Conservation (phyloP, 192 early-diverging fungal species). For the Chytriomyces confervae region DNA sequence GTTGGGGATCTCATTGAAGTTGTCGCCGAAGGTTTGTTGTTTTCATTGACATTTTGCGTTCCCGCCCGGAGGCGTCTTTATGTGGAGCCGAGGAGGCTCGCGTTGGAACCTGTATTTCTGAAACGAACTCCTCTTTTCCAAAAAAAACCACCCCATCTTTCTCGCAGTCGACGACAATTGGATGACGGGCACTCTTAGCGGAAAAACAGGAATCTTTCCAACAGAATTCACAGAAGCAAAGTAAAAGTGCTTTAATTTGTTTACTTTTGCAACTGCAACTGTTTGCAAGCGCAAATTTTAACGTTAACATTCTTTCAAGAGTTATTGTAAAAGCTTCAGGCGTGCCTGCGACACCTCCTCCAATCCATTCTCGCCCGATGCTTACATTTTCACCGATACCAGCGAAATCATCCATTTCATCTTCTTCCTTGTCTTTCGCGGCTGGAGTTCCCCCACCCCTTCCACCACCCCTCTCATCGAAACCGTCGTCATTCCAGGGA, state of each 20-base stretch:
- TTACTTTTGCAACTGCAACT: neutral
- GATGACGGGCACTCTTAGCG: constrained; percentile 31
- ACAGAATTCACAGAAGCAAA: constrained; percentile 39
- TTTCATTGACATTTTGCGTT: neutral
- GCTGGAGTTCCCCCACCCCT: neutral
- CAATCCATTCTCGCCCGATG: neutral
- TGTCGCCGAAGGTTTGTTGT: constrained; percentile 30
- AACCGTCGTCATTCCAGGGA: neutral
- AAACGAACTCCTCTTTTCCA: neutral
- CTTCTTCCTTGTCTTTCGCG: too few relatives aligned
- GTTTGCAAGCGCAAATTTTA: too few relatives aligned
- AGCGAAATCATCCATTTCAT: neutral
- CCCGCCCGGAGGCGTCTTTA: too few relatives aligned
- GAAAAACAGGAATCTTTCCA: constrained; percentile 36
- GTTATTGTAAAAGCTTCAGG: too few relatives aligned
- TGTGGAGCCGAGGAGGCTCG: too few relatives aligned
- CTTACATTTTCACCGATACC: neutral
- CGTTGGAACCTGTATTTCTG: neutral
- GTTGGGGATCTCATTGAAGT: constrained; percentile 38
- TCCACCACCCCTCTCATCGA: neutral
- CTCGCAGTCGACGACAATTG: constrained; percentile 37
- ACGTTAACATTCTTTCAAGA: too few relatives aligned
- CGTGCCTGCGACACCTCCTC: neutral
- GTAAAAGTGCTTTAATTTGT: neutral
- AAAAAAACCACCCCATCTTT: neutral